These are phyloP conservation scores for Linnemannia schmuckeri DNA, from an alignment of 192 early-diverging fungal species.

Conservation along the genomic window DNA sequence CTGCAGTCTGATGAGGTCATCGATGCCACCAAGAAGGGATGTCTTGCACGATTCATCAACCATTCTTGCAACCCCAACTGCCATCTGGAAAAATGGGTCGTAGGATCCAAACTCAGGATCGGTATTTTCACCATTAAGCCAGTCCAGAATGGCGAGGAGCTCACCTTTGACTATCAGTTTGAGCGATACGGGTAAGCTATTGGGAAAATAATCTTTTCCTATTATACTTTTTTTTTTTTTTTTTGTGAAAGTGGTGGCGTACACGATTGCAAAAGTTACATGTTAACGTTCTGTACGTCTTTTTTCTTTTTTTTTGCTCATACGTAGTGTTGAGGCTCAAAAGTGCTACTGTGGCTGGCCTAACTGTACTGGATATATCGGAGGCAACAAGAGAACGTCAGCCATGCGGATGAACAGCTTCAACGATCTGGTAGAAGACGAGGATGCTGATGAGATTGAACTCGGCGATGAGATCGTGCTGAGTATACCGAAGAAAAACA, in stretches of 20 bases:
- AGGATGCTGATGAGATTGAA: conserved; percentile 67
- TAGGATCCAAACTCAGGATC: conserved; percentile 88
- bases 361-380: conserved; percentile 92
- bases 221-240: conserved; percentile 3
- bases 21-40: conserved; percentile 94
- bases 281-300: not conserved
- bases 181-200: conserved; percentile 85
- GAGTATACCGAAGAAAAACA: conserved; percentile 63
- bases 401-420: conserved; percentile 62
- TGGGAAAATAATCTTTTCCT: not conserved
- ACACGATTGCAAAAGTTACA: not conserved
- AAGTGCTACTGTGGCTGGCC: conserved; percentile 92
- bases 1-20: conserved; percentile 93
- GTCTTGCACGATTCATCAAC: conserved; percentile 97
- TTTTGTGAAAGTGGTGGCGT: not conserved
- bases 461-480: conserved; percentile 68
- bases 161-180: conserved; percentile 99
- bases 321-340: conserved; percentile 84
- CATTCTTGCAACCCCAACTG: conserved; percentile 98
- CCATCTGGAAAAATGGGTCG: conserved; percentile 97
- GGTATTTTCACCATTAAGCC: conserved; percentile 92
- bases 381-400: conserved; percentile 80
- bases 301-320: conserved; percentile 9
- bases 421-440: conserved; percentile 66
- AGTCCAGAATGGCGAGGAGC: conserved; percentile 84